phyloP scores from a whole-genome alignment of 805 yeast genomes.

The Wickerhamiella australiensis region DNA sequence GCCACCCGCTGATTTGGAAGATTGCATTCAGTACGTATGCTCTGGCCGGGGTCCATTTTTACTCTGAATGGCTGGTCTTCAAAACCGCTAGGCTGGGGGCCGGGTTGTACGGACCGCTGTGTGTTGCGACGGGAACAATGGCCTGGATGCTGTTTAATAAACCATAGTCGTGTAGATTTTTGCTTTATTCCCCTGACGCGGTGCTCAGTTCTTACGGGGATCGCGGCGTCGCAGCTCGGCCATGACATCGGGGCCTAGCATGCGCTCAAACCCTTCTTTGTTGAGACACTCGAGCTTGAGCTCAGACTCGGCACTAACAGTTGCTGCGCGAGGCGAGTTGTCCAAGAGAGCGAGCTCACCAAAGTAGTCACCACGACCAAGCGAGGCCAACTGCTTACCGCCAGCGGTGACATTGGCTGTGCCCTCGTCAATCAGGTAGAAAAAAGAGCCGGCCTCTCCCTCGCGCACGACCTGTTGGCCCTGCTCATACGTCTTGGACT shows the following conservation, averaged over 20 bases:
- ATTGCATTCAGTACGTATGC: conserved; percentile 68
- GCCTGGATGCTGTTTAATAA: conserved; percentile 53
- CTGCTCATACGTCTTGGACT: conserved; percentile 55
- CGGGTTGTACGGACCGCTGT: conserved; percentile 79
- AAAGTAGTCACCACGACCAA: conserved; percentile 79
- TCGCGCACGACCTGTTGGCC: conserved; percentile 70
- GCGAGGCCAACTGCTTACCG: conserved; percentile 41
- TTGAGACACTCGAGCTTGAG: conserved; percentile 87
- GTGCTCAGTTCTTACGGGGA: conserved; percentile 33
- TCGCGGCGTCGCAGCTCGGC: conserved; percentile 77
- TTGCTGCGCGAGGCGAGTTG: conserved; percentile 88
- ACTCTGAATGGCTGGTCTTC: conserved; percentile 67
- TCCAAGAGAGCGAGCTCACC: conserved; percentile 92
- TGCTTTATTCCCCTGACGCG: neutral
- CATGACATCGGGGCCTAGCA: conserved; percentile 79
- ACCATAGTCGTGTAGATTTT: neutral
- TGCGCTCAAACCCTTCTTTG: conserved; percentile 83
- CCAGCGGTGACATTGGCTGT: conserved; percentile 60
- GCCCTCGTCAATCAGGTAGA: conserved; percentile 70
- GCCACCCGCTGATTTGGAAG: conserved; percentile 59
- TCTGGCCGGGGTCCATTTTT: conserved; percentile 76
- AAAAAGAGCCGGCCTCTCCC: conserved; percentile 74
- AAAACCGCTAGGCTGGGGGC: conserved; percentile 73
- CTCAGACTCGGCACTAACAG: conserved; percentile 62
- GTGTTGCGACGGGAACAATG: conserved; percentile 63